A percentile compares a stretch with the other conserved stretches of the same genome.
Evolutionary conservation across 805 yeast genomes (phyloP).

Genomic region (Saccharomycopsis sp.): DNA sequence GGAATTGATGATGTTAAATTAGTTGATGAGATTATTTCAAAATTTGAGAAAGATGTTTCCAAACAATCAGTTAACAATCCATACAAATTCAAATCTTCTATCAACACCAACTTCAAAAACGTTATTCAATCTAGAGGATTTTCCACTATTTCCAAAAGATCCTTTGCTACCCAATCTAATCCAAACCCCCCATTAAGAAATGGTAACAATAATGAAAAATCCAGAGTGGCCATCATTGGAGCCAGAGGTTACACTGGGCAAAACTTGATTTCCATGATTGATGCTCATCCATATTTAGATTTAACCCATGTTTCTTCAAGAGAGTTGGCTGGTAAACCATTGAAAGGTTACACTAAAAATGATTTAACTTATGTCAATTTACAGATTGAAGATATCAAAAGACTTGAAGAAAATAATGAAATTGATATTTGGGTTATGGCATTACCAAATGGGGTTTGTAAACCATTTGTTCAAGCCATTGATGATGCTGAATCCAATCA

Average conservation of each 20-base stretch:
- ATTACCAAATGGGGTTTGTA: slow-evolving; percentile 93
- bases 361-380: slow-evolving; percentile 76
- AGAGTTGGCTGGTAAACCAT: slow-evolving; percentile 78
- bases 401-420: slow-evolving; percentile 61
- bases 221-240: slow-evolving; percentile 89
- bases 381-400: slow-evolving; percentile 75
- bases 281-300: slow-evolving; percentile 80
- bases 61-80: slow-evolving; percentile 8
- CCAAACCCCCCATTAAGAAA: slow-evolving; percentile 65
- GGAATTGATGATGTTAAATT: slow-evolving; percentile 61
- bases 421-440: slow-evolving; percentile 99
- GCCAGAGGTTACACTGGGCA: slow-evolving; percentile 98
- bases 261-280: slow-evolving; percentile 77
- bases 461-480: slow-evolving; percentile 75
- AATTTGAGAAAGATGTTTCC: slow-evolving; percentile 33
- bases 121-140: slow-evolving; percentile 40
- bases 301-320: slow-evolving; percentile 92
- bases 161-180: slow-evolving; percentile 33
- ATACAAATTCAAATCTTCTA: not conserved
- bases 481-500: slow-evolving; percentile 48
- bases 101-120: slow-evolving; percentile 17
- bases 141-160: slow-evolving; percentile 29
- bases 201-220: slow-evolving; percentile 45
- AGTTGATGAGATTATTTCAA: slow-evolving; percentile 52
- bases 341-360: slow-evolving; percentile 78